Evolutionary conservation across 2,329 filamentous ascomycete species (phyloP).

Genomic region (Alternaria incomplexa): DNA sequence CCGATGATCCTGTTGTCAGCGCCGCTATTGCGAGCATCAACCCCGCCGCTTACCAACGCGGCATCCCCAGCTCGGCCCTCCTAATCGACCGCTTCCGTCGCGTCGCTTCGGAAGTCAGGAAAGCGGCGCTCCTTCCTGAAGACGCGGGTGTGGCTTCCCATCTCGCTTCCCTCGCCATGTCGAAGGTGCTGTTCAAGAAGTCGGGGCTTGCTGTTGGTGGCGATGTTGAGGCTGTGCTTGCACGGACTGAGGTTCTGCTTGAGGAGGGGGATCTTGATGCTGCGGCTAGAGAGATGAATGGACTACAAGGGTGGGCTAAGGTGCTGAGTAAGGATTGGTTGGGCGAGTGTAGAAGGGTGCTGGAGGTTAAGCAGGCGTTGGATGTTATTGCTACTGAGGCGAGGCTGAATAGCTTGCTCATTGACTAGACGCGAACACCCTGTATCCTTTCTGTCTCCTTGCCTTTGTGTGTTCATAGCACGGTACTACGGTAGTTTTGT

Average conservation of each 20-base stretch:
- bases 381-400: conserved; percentile 95
- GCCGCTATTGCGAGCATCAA: conserved; percentile 97
- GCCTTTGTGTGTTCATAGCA: too few relatives aligned
- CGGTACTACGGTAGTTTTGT: too few relatives aligned
- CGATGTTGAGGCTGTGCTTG: conserved; percentile 93
- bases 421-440: too few relatives aligned
- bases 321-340: conserved; percentile 95
- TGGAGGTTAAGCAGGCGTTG: conserved; percentile 95
- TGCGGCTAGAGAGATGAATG: conserved; percentile 94
- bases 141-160: conserved; percentile 95
- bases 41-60: conserved; percentile 89
- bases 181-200: conserved; percentile 97
- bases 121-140: conserved; percentile 89
- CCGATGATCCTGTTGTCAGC: conserved; percentile 82
- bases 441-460: too few relatives aligned
- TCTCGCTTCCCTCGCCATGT: conserved; percentile 85
- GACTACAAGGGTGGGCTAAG: conserved; percentile 91
- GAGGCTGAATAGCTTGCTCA: conserved; percentile 82
- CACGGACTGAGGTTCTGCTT: conserved; percentile 84
- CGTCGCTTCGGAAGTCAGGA: conserved; percentile 89
- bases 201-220: conserved; percentile 74
- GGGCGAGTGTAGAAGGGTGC: conserved; percentile 83
- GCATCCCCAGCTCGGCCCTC: conserved; percentile 81
- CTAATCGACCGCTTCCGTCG: conserved; percentile 95
- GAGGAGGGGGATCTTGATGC: conserved; percentile 93